Evolutionary conservation across 1,139 yeast species (phyloP), one percentile per base, ranked within the genome.

Genomic region (Geotrichum australiense): DNA sequence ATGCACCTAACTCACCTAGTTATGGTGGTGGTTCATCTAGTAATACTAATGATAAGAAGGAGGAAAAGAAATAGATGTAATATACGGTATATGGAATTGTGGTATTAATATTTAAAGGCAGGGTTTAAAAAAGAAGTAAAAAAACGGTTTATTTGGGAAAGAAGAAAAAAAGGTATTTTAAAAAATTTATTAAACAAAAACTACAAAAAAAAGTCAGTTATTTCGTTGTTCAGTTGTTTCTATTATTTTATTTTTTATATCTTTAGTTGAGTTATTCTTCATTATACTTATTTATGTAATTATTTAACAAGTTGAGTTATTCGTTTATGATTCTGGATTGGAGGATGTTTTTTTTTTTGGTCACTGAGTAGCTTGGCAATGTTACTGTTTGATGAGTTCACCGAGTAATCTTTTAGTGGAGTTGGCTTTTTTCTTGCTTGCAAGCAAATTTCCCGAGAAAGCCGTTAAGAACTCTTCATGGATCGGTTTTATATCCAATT

Each of bases 1-100:
- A 80, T 59, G 72, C 79, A 3, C 93, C 91, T 32, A 77, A 83
- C 0, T 73, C 80, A 1, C 84, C 84, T 54, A 51, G 63, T 2
- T 78, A 78, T 57, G 64, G 73, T 1, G 84, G 83, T 37, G 78
- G 86, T 0, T 73, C 80, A 1, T 83, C 84, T 49, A 51, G 63
- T 3, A 25, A 25, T 25, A 24, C 26, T 14, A 35, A 35, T 14
- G 30, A 28, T 5, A 36, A 28, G 27, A 29, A 36, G 33, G 18
- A 36, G 23, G 20, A 15, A 27, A 21, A 32, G 4, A n/a, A 5
- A 19, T n/a, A 12, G n/a, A 19, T 5, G 2, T 20, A 8, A 11
- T 23, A 15, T 18, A 25, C 4, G 21, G 21, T 29, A 4, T 15
- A 29, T 12, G 15, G 15, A 29, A 29, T 12, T 12, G 15, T n/a